phyloP scores from a whole-genome alignment of 2,329 filamentous ascomycete species.

The Ophiostoma triangulosporum region DNA sequence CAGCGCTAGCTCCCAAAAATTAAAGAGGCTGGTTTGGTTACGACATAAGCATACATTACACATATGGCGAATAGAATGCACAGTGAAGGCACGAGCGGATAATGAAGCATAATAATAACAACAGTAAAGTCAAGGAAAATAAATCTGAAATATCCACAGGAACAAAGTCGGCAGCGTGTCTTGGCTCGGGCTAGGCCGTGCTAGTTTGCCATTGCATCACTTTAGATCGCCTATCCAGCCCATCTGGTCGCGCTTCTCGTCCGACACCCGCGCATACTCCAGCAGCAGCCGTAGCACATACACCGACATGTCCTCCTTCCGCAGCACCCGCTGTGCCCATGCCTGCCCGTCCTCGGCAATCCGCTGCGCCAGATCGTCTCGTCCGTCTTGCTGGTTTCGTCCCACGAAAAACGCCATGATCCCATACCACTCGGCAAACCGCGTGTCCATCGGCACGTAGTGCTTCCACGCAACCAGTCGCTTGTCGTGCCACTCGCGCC shows the following conservation, averaged over 20 bases:
- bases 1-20: not conserved
- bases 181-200: not conserved
- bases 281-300: slow-evolving; percentile 53
- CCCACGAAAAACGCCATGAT: slow-evolving; percentile 65
- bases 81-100: no score
- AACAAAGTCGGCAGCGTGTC: not conserved
- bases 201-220: not conserved
- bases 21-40: not conserved
- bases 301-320: slow-evolving; percentile 61
- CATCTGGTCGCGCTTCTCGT: slow-evolving; percentile 37
- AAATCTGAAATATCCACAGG: not conserved
- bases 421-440: slow-evolving; percentile 57
- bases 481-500: slow-evolving; percentile 68
- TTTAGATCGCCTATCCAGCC: slow-evolving; percentile 40
- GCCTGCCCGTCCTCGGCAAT: slow-evolving; percentile 52
- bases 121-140: not conserved
- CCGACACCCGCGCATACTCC: slow-evolving; percentile 46
- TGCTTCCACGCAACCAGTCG: slow-evolving; percentile 65
- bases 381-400: slow-evolving; percentile 23
- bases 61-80: not conserved
- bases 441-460: slow-evolving; percentile 67
- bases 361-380: slow-evolving; percentile 45
- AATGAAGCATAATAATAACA: not conserved
- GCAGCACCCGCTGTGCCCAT: slow-evolving; percentile 55
- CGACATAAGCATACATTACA: no score